These are phyloP conservation scores for Saccharomyces jurei DNA, from an alignment of 805 yeast genomes.

Conservation along the genomic window DNA sequence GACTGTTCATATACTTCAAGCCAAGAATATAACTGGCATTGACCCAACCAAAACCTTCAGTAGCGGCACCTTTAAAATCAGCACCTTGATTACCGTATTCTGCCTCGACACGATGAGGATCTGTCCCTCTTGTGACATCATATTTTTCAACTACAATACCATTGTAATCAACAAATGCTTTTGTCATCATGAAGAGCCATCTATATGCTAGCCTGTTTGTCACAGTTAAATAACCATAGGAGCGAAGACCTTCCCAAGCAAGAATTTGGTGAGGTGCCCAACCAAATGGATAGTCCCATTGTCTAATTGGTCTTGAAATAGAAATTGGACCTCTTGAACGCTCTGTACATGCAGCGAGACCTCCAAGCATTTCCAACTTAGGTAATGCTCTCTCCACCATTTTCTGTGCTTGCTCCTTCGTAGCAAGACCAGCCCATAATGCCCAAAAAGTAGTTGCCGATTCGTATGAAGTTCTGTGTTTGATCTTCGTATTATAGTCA, in stretches of 20 bases:
- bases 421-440: slow-evolving; percentile 71
- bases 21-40: slow-evolving; percentile 80
- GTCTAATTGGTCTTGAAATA: slow-evolving; percentile 73
- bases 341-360: slow-evolving; percentile 77
- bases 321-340: slow-evolving; percentile 64
- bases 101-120: slow-evolving; percentile 87
- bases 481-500: slow-evolving; percentile 65
- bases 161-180: slow-evolving; percentile 83
- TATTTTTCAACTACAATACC: slow-evolving; percentile 95
- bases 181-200: slow-evolving; percentile 86
- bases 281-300: slow-evolving; percentile 97
- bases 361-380: slow-evolving; percentile 80
- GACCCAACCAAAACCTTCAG: slow-evolving; percentile 98
- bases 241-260: slow-evolving; percentile 79
- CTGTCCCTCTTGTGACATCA: slow-evolving; percentile 73
- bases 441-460: slow-evolving; percentile 92
- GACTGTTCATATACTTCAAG: slow-evolving; percentile 52
- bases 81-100: slow-evolving; percentile 97
- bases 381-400: slow-evolving; percentile 52
- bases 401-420: slow-evolving; percentile 56
- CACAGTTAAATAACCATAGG: slow-evolving; percentile 59
- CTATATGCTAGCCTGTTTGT: slow-evolving; percentile 70
- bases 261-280: slow-evolving; percentile 98
- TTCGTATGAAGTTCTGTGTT: slow-evolving; percentile 57
- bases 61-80: slow-evolving; percentile 85